Conservation (phyloP, 345 rosid species). For the Pistacia integerrima region DNA sequence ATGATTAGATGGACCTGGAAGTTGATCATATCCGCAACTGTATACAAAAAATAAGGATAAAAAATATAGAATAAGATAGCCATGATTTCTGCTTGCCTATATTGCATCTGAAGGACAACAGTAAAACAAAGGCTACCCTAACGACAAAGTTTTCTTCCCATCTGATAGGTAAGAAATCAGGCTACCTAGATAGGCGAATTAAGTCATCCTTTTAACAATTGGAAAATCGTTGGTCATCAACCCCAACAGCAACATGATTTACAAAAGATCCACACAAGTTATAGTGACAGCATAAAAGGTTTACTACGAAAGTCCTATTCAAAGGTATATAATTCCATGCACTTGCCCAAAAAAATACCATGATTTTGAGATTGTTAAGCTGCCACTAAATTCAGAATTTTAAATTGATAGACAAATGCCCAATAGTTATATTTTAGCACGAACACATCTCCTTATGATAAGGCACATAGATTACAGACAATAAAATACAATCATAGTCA, state of each 20-base stretch:
- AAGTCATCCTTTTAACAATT: neutral
- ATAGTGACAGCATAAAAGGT: neutral
- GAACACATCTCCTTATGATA: neutral
- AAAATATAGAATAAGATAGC: neutral
- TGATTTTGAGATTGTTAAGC: neutral
- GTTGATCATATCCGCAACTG: conserved; percentile 93
- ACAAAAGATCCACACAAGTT: neutral
- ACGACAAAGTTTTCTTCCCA: neutral
- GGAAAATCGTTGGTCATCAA: neutral
- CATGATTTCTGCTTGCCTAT: neutral
- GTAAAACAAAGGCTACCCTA: neutral
- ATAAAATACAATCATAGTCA: neutral
- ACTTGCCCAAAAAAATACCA: neutral
- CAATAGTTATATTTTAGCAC: neutral
- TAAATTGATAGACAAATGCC: neutral
- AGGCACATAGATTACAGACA: neutral
- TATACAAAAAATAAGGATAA: neutral
- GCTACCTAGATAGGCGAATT: neutral
- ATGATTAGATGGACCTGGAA: conserved; percentile 61
- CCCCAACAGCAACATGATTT: neutral
- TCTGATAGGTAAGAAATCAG: neutral
- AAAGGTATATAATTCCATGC: neutral
- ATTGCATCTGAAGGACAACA: neutral
- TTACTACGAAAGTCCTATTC: neutral
- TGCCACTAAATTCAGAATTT: neutral